Evolutionary conservation across 192 early-diverging fungal species (phyloP).

Genomic region (Haplosporangium gracile): DNA sequence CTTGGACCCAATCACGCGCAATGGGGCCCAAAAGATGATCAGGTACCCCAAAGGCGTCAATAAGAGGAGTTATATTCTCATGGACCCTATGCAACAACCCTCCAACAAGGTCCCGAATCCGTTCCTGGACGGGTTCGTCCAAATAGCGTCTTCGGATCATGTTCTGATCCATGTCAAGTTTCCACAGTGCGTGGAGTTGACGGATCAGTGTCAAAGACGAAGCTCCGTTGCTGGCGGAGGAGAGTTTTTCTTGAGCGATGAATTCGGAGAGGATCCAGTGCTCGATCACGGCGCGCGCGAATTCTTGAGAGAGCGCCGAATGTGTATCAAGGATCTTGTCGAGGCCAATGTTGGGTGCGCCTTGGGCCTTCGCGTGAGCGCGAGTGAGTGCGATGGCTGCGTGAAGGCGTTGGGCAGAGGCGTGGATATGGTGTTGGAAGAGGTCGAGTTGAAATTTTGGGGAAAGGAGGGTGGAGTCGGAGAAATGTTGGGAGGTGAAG

Average conservation of each 20-base stretch:
- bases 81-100: conserved; percentile 16
- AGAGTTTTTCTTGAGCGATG: neutral
- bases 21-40: conserved; percentile 17
- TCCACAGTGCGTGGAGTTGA: conserved; percentile 28
- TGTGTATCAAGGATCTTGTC: conserved; percentile 16
- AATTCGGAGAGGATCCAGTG: conserved; percentile 19
- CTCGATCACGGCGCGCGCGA: conserved; percentile 24
- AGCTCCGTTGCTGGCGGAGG: neutral
- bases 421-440: conserved; percentile 21
- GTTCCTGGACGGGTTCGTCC: conserved; percentile 17
- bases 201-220: neutral
- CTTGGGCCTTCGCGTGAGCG: neutral
- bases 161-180: conserved; percentile 14
- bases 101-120: conserved; percentile 14
- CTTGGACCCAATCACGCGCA: conserved; percentile 20
- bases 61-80: conserved; percentile 14
- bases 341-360: neutral
- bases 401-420: conserved; percentile 1
- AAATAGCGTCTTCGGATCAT: conserved; percentile 19
- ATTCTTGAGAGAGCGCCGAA: conserved; percentile 16
- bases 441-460: conserved; percentile 20
- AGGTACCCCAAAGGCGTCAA: conserved; percentile 14
- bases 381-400: conserved; percentile 4
- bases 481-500: conserved; percentile 8
- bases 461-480: conserved; percentile 14